Evolutionary conservation across 2,329 filamentous ascomycete genomes (phyloP), one percentile per base, ranked within the genome.

Genomic region (Exophiala sp.): DNA sequence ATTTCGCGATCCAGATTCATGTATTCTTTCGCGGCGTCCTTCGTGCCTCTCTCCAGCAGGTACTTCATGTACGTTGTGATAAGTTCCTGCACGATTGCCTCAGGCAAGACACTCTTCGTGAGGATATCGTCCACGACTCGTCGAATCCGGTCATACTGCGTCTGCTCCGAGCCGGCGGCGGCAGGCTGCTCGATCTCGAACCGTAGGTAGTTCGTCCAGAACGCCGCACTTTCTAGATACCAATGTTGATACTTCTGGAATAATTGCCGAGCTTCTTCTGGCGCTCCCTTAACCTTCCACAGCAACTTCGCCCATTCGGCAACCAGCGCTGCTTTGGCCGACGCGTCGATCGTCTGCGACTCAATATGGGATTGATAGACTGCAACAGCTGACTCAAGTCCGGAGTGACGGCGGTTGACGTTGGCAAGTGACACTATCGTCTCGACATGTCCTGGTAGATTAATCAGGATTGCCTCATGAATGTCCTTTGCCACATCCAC

Each of bases 341-440:
- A 88, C 49, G 88, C 78, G 60, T 91, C 86, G 48, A 87, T 84
- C 9, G 84, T 77, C 1, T 84, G 78, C 2, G 83, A 83, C 61
- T 91, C 86, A 59, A 96, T 87, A 59, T 95, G 88, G 46, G 81
- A 78, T 70, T 91, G 90, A 71, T 91, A 89, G 5, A 95, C 80
- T 51, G 87, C 83, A 52, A 96, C 88, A 1, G 92, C 92, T 0
- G 89, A 87, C 32, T 95, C 89, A 3, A 95, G 78, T 5, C 89
- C 91, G 48, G 82, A 82, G 64, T 96, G 89, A 32, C 94, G 87
- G 60, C 91, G 86, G 68, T 89, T 84, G 36, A 95, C 75, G 61
- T 96, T 94, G 33, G 91, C 91, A 78, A 91, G 85, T 1, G 91
- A 94, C 8, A 92, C 77, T 60, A 97, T 89, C 1, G 89, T 90